Conservation (phyloP, 192 early-diverging fungal genomes). For the Linderina pennispora region DNA sequence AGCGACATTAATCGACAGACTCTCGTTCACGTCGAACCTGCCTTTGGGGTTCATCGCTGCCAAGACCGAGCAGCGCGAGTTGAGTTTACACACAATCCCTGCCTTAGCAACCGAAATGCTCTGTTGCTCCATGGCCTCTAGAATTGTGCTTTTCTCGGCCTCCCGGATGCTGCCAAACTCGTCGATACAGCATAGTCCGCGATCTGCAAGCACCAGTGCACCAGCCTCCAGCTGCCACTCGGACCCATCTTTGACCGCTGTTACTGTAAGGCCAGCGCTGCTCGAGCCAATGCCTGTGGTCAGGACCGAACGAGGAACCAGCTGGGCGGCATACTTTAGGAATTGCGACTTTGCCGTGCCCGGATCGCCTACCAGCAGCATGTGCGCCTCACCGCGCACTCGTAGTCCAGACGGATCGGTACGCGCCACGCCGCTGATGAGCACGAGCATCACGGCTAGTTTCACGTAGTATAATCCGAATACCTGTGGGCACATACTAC, state of each 20-base stretch:
- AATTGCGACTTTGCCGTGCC: constrained; percentile 79
- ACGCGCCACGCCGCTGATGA: constrained; percentile 63
- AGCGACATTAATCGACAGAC: constrained; percentile 61
- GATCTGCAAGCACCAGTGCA: constrained; percentile 71
- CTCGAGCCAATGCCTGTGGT: constrained; percentile 75
- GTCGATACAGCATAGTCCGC: constrained; percentile 76
- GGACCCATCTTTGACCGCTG: constrained; percentile 63
- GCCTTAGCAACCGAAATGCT: constrained; percentile 76
- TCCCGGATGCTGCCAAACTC: constrained; percentile 77
- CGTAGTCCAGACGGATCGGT: constrained; percentile 52
- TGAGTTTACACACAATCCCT: constrained; percentile 72
- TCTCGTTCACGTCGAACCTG: constrained; percentile 57
- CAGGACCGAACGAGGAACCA: constrained; percentile 60
- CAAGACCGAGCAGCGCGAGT: constrained; percentile 71
- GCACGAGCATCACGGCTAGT: constrained; percentile 61
- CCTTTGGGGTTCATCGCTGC: constrained; percentile 77
- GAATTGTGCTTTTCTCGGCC: constrained; percentile 64
- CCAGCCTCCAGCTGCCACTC: constrained; percentile 83
- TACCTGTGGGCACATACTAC: constrained; percentile 62
- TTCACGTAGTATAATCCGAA: constrained; percentile 66
- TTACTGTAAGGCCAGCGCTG: constrained; percentile 68
- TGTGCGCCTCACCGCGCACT: constrained; percentile 65
- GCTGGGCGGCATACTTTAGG: constrained; percentile 59
- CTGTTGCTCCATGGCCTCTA: constrained; percentile 85
- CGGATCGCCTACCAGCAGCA: constrained; percentile 74